Conservation (phyloP, 2,329 filamentous ascomycete species). For the Epicoccum sorghinum region DNA sequence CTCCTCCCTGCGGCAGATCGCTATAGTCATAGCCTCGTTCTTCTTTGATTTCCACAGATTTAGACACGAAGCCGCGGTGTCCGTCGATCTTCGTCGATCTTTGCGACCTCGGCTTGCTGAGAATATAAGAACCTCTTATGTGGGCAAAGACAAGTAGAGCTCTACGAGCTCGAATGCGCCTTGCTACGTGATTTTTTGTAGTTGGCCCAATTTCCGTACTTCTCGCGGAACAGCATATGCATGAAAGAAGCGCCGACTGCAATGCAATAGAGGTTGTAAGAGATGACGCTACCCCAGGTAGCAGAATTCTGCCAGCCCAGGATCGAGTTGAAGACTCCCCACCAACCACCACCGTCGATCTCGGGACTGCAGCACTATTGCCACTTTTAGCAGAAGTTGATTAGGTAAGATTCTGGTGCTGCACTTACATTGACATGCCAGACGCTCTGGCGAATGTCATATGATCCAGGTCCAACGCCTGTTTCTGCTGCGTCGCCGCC, state of each 20-base stretch:
- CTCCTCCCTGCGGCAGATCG: too few relatives aligned
- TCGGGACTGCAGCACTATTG: slow-evolving; percentile 74
- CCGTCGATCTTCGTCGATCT: too few relatives aligned
- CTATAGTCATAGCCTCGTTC: too few relatives aligned
- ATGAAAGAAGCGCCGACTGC: slow-evolving; percentile 68
- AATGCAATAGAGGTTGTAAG: slow-evolving; percentile 87
- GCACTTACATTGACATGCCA: slow-evolving; percentile 77
- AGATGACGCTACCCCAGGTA: slow-evolving; percentile 82
- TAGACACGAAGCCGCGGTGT: too few relatives aligned
- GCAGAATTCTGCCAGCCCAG: slow-evolving; percentile 87
- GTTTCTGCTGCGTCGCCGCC: slow-evolving; percentile 67
- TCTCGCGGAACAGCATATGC: slow-evolving; percentile 70
- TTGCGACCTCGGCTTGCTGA: too few relatives aligned
- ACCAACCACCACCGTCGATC: slow-evolving; percentile 73
- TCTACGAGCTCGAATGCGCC: too few relatives aligned
- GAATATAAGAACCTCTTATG: too few relatives aligned
- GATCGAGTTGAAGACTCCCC: slow-evolving; percentile 84
- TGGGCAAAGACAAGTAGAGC: too few relatives aligned
- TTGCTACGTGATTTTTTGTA: neutral
- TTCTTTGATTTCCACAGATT: too few relatives aligned
- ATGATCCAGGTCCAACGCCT: slow-evolving; percentile 74
- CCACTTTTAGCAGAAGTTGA: neutral
- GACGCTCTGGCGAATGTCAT: slow-evolving; percentile 75
- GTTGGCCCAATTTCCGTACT: slow-evolving; percentile 9
- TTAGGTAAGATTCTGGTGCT: too few relatives aligned